Base-by-base conservation (phyloP, 1,284 basidiomycete species). In the Volvariella volvacea region DNA sequence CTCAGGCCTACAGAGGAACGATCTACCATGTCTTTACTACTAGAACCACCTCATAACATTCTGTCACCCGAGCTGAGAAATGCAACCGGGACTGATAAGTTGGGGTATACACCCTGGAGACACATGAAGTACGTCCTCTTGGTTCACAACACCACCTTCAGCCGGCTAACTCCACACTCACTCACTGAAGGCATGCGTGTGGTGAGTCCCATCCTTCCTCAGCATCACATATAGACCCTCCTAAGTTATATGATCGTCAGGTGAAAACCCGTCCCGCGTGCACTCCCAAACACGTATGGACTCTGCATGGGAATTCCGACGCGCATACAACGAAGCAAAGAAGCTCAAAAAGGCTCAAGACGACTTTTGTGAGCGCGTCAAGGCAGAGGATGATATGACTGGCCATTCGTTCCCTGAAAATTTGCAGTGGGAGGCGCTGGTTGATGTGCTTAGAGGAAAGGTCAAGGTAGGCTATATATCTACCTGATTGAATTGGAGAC, bases 381-480 rank as follows among this genome's bases (percentile, higher is more conserved):
- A 71, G 22, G 55, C 62, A 1, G 19, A 15, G 6, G n/a, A 20
- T 4, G n/a, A 36, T 20, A 15, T 36, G 34, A 8, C 34, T 15
- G 34, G 19, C n/a, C 7, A 36, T 6, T 14, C 21, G 15, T 82
- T 83, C 58, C 85, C 86, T 0, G 75, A 82, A 30, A 72, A 73
- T 41, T 63, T 85, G 32, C 67, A 84, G 51, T 81, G 78, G 70
- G 87, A 89, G 55, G 74, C 75, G 6, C 62, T 89, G 14, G 82
- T 86, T 0, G 86, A 88, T 49, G 82, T 88, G 0, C 65, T 89
- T 22, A 65, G 87, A 38, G 78, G 79, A 34, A 71, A 71, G 55
- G 75, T 75, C 39, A 64, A 63, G 52, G 63, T 64, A 19, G 6
- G 50, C 45, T n/a, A 6, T 22, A 41, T 37, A 3, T 1, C n/a